Evolutionary conservation across 164 flowering plant genomes (phyloP).

Genomic region (Dillenia turbinata): DNA sequence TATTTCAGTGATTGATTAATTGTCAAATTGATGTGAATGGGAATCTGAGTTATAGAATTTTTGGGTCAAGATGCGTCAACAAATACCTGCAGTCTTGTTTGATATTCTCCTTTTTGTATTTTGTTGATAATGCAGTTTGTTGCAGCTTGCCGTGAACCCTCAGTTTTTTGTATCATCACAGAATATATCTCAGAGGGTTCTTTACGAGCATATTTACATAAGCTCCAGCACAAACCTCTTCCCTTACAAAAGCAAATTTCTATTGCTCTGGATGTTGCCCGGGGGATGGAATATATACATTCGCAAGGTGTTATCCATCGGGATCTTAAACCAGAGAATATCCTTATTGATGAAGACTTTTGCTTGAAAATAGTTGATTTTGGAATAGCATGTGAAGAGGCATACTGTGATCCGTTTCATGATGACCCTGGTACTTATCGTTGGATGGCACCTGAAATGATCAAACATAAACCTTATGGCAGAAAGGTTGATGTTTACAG

Average conservation of each 20-base stretch:
- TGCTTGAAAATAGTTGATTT: slow-evolving; percentile 82
- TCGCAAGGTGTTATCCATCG: slow-evolving; percentile 88
- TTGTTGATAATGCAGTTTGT: slow-evolving; percentile 51
- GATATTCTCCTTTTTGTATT: not conserved
- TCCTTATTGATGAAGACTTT: slow-evolving; percentile 66
- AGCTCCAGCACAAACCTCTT: slow-evolving; percentile 54
- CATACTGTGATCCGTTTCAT: slow-evolving; percentile 57
- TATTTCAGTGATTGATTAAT: no score
- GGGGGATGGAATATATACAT: slow-evolving; percentile 91
- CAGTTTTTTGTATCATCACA: slow-evolving; percentile 72
- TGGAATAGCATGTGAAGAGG: slow-evolving; percentile 89
- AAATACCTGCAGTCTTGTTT: no score
- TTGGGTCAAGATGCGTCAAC: no score
- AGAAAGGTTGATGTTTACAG: slow-evolving; percentile 87
- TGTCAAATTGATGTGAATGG: no score
- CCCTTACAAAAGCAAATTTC: slow-evolving; percentile 49
- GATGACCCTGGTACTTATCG: slow-evolving; percentile 94
- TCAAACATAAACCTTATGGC: slow-evolving; percentile 65
- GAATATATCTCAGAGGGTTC: slow-evolving; percentile 86
- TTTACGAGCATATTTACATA: slow-evolving; percentile 76
- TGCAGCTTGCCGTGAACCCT: slow-evolving; percentile 74
- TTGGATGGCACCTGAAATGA: slow-evolving; percentile 99
- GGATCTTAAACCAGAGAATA: slow-evolving; percentile 79
- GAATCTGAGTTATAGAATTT: no score
- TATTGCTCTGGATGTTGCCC: slow-evolving; percentile 75